Percentiles rank a stretch among this genome's conserved stretches.
Conservation (phyloP, 768 basidiomycete species). For the Leccinum pellstonianum region DNA sequence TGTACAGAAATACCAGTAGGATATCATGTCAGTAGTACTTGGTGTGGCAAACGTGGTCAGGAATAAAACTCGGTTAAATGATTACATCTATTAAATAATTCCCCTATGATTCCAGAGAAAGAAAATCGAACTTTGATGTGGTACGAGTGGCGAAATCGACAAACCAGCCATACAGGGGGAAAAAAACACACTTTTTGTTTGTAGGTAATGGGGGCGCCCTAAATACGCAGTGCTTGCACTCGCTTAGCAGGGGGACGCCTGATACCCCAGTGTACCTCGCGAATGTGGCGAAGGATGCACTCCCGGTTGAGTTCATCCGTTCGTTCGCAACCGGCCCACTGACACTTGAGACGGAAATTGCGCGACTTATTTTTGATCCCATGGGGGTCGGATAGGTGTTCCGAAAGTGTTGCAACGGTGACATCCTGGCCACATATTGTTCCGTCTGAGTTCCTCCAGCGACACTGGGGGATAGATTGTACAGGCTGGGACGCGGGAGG, state of each 20-base stretch:
- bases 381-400: slow-evolving; percentile 15
- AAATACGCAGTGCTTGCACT: not conserved
- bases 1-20: too few species aligned
- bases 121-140: too few species aligned
- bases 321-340: slow-evolving; percentile 12
- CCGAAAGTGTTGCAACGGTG: not conserved
- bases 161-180: too few species aligned
- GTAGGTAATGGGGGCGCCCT: too few species aligned
- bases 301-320: slow-evolving; percentile 16
- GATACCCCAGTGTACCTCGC: slow-evolving; percentile 13
- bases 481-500: not conserved
- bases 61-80: too few species aligned
- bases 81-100: too few species aligned
- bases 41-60: too few species aligned
- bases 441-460: slow-evolving; percentile 5
- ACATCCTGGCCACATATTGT: slow-evolving; percentile 1
- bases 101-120: too few species aligned
- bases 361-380: slow-evolving; percentile 14
- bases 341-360: not conserved
- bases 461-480: not conserved
- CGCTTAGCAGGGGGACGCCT: slow-evolving; percentile 10
- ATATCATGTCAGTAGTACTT: too few species aligned
- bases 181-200: too few species aligned
- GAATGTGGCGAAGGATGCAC: slow-evolving; percentile 19
- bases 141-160: too few species aligned